Percentiles rank a stretch among this genome's conserved stretches.
Conservation (phyloP, 2,329 filamentous ascomycete genomes). For the Cladorrhinum sp. region DNA sequence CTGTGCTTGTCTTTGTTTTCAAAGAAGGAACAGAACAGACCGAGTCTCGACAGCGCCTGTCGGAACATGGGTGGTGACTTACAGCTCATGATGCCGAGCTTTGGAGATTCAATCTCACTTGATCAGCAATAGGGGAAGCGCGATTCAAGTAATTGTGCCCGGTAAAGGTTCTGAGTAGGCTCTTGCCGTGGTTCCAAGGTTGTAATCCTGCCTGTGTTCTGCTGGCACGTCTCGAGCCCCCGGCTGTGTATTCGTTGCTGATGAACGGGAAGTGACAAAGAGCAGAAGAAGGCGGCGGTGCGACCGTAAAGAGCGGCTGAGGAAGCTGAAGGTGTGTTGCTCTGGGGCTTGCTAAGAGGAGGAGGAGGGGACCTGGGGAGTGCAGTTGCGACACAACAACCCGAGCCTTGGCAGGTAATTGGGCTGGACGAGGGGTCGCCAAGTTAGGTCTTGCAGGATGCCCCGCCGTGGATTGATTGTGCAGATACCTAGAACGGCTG, state of each 20-base stretch:
- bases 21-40: slow-evolving; percentile 20
- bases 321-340: slow-evolving; percentile 3
- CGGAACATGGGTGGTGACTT: slow-evolving; percentile 25
- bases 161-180: slow-evolving; percentile 1
- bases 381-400: not conserved
- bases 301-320: slow-evolving; percentile 18
- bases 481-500: not conserved
- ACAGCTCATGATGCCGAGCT: slow-evolving; percentile 31
- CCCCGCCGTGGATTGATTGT: not conserved
- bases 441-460: not conserved
- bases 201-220: slow-evolving; percentile 3
- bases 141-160: slow-evolving; percentile 15
- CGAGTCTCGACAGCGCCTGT: slow-evolving; percentile 21
- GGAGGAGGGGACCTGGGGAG: not conserved
- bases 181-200: slow-evolving; percentile 2
- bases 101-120: slow-evolving; percentile 2
- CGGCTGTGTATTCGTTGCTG: slow-evolving; percentile 18
- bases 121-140: not conserved
- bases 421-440: not conserved
- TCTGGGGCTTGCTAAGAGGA: not conserved
- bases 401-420: not conserved
- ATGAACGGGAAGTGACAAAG: not conserved
- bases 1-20: not conserved
- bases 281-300: slow-evolving; percentile 16
- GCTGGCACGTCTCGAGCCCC: slow-evolving; percentile 11